phyloP scores from a whole-genome alignment of 768 basidiomycete genomes.

The Kwoniella bestiolae region DNA sequence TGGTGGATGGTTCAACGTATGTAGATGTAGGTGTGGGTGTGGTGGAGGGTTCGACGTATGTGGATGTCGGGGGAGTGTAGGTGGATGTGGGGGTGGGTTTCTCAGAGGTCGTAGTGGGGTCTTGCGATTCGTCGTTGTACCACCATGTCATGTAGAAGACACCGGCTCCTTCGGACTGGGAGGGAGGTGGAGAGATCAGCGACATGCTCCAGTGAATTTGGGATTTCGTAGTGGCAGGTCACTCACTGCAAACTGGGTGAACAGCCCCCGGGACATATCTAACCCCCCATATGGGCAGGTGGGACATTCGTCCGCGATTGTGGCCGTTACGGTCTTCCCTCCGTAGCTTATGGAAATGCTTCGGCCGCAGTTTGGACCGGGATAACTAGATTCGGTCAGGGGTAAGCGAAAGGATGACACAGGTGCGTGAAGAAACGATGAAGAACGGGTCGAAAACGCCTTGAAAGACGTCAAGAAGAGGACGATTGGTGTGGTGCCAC shows the following conservation, averaged over 20 bases:
- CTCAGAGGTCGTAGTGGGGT: slow-evolving; percentile 42
- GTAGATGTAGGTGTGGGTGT: slow-evolving; percentile 27
- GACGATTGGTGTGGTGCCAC: not conserved
- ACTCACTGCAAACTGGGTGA: slow-evolving; percentile 64
- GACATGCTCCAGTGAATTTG: too few relatives aligned
- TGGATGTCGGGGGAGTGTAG: slow-evolving; percentile 28
- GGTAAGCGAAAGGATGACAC: not conserved
- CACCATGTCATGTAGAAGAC: slow-evolving; percentile 69
- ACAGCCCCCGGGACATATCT: slow-evolving; percentile 72
- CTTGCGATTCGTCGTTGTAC: slow-evolving; percentile 59
- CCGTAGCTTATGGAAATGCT: slow-evolving; percentile 67
- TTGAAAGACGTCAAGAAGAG: not conserved
- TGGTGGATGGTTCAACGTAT: slow-evolving; percentile 23
- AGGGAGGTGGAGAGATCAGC: too few relatives aligned
- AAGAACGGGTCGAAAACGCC: not conserved
- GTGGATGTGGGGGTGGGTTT: slow-evolving; percentile 36
- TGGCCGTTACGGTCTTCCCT: slow-evolving; percentile 67
- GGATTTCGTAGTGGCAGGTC: not conserved
- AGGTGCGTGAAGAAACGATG: not conserved
- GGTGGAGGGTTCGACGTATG: slow-evolving; percentile 30
- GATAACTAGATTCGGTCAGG: slow-evolving; percentile 57
- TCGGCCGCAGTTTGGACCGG: slow-evolving; percentile 69
- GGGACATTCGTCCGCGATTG: slow-evolving; percentile 72
- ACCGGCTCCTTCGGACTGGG: slow-evolving; percentile 58
- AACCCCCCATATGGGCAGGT: slow-evolving; percentile 70